phyloP scores from a whole-genome alignment of 2,329 filamentous ascomycete genomes.

The Fusarium marasasianum region DNA sequence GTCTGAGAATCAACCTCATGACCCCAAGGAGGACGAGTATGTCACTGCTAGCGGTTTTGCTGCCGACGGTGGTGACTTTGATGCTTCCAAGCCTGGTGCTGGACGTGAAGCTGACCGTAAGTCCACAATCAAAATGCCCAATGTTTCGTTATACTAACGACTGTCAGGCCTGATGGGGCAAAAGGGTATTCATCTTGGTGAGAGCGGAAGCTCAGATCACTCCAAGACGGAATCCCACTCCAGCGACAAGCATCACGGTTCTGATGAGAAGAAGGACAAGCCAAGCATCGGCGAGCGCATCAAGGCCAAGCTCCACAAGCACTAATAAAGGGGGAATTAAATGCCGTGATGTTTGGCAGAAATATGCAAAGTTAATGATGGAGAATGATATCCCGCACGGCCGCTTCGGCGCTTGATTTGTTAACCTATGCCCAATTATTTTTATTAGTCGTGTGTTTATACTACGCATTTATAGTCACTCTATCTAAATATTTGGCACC shows the following conservation, averaged over 20 bases:
- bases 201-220: background rate
- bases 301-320: slow-evolving; percentile 73
- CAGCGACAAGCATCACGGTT: slow-evolving; percentile 24
- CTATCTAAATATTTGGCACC: background rate
- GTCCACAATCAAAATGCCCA: slow-evolving; percentile 36
- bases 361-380: slow-evolving; percentile 17
- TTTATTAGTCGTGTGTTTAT: background rate
- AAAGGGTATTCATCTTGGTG: slow-evolving; percentile 44
- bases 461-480: background rate
- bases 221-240: slow-evolving; percentile 15
- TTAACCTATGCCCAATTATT: background rate
- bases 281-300: slow-evolving; percentile 69
- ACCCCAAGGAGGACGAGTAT: slow-evolving; percentile 65
- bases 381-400: slow-evolving; percentile 29
- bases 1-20: slow-evolving; percentile 44
- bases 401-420: background rate
- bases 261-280: slow-evolving; percentile 52
- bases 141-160: background rate
- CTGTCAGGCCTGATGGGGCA: slow-evolving; percentile 47
- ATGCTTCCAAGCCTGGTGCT: slow-evolving; percentile 70
- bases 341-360: background rate
- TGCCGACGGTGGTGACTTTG: slow-evolving; percentile 75
- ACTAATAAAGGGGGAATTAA: slow-evolving; percentile 40
- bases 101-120: slow-evolving; percentile 73
- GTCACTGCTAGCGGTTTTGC: slow-evolving; percentile 66